phyloP scores from a whole-genome alignment of 2,329 filamentous ascomycete genomes.

The Ophioceras dolichostomum region DNA sequence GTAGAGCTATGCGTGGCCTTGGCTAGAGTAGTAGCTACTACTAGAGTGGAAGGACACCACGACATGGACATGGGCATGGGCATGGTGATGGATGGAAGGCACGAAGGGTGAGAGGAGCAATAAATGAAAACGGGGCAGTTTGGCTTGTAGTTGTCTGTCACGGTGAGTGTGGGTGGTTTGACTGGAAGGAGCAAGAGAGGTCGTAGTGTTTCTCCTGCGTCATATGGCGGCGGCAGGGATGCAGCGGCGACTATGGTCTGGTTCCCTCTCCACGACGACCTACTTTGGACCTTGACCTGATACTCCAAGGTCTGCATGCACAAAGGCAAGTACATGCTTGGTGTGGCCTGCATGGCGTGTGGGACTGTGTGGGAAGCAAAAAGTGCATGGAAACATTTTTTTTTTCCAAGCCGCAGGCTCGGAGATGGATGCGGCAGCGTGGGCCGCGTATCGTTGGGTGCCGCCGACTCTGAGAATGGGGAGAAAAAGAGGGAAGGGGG shows the following conservation, averaged over 20 bases:
- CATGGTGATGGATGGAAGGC: conserved; percentile 14
- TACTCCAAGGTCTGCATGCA: no score
- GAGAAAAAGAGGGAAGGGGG: no score
- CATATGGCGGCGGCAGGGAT: conserved; percentile 18
- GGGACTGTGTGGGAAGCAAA: background rate
- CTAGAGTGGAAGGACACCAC: no score
- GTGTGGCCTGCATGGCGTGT: background rate
- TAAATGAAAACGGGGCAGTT: conserved; percentile 17
- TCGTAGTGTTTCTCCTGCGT: conserved; percentile 14
- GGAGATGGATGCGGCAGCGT: conserved; percentile 7
- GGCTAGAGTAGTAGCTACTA: no score
- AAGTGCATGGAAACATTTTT: conserved; percentile 1
- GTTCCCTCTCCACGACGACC: no score
- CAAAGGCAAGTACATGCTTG: no score
- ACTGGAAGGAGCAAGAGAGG: conserved; percentile 12
- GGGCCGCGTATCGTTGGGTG: conserved; percentile 5
- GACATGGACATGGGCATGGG: conserved; percentile 2
- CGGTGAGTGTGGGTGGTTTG: conserved; percentile 14
- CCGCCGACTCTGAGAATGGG: no score
- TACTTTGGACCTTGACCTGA: no score
- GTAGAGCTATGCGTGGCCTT: no score
- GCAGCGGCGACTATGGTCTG: conserved; percentile 5
- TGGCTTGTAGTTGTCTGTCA: conserved; percentile 16
- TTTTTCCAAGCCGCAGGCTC: conserved; percentile 9
- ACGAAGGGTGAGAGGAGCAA: conserved; percentile 16